Percentiles rank a stretch among this genome's conserved stretches.
Conservation (phyloP, 2,329 filamentous ascomycete genomes). For the Pleochaeta shiraiana region DNA sequence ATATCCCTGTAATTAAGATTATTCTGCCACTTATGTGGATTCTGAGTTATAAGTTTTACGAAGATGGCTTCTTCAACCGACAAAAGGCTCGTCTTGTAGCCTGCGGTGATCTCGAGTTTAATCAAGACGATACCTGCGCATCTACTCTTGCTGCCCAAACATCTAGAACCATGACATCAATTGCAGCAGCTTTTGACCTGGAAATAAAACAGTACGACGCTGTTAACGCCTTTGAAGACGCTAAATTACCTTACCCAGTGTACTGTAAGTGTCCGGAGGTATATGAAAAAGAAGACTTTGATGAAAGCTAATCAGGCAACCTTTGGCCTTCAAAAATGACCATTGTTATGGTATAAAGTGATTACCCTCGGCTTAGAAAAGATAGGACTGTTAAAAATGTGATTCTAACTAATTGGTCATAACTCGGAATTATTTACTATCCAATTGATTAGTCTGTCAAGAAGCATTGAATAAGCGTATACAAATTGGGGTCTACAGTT, state of each 20-base stretch:
- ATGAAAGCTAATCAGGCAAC: background rate
- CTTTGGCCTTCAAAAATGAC: background rate
- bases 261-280: background rate
- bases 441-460: no score
- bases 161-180: background rate
- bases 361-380: background rate
- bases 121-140: constrained; percentile 5
- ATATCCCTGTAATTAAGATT: background rate
- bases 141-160: constrained; percentile 3
- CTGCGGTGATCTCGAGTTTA: constrained; percentile 10
- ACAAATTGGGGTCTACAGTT: no score
- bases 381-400: no score
- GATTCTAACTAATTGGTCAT: no score
- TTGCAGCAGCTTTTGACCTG: constrained; percentile 2
- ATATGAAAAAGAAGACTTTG: background rate
- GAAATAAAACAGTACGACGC: constrained; percentile 5
- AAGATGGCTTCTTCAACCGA: constrained; percentile 11
- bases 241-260: background rate
- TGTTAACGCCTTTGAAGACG: constrained; percentile 4
- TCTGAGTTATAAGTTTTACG: constrained; percentile 15
- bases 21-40: constrained; percentile 10
- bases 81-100: constrained; percentile 12
- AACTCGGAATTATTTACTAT: no score
- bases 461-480: no score
- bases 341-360: background rate